Evolutionary conservation across 2,329 filamentous ascomycete species (phyloP).

Genomic region (Penicillium oxalicum): DNA sequence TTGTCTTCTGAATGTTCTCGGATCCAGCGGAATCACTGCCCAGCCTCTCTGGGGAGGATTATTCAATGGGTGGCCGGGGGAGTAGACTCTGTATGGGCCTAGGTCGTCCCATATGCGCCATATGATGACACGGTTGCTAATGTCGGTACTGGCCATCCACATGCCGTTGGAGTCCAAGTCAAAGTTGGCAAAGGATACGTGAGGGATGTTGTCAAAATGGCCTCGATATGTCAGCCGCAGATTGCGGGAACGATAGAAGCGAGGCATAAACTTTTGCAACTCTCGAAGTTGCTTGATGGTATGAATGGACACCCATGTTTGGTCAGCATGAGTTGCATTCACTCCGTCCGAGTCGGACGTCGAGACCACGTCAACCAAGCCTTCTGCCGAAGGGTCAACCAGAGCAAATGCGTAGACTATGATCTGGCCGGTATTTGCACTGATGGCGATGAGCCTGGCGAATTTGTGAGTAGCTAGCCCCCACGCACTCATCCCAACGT

Average conservation of each 20-base stretch:
- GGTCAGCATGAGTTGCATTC: slow-evolving; percentile 9
- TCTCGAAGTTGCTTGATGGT: slow-evolving; percentile 20
- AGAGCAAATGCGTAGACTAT: slow-evolving; percentile 57
- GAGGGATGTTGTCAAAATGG: slow-evolving; percentile 51
- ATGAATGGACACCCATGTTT: slow-evolving; percentile 32
- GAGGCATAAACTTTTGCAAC: slow-evolving; percentile 25
- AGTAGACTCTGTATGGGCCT: slow-evolving; percentile 23
- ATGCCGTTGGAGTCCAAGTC: slow-evolving; percentile 49
- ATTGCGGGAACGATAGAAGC: slow-evolving; percentile 36
- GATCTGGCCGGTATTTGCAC: slow-evolving; percentile 63
- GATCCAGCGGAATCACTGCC: slow-evolving; percentile 43
- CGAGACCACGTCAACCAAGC: slow-evolving; percentile 13
- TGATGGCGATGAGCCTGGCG: slow-evolving; percentile 80
- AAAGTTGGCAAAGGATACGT: slow-evolving; percentile 54
- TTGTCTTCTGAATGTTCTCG: slow-evolving; percentile 36
- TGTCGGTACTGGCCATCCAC: slow-evolving; percentile 55
- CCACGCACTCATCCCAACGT: slow-evolving; percentile 78
- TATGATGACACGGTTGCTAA: slow-evolving; percentile 45
- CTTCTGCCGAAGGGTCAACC: slow-evolving; percentile 28
- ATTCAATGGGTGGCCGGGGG: slow-evolving; percentile 20
- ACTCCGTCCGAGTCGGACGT: slow-evolving; percentile 3
- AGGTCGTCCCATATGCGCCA: slow-evolving; percentile 45
- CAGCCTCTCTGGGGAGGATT: slow-evolving; percentile 33
- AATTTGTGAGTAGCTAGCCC: slow-evolving; percentile 74
- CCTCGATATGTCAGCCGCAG: slow-evolving; percentile 39